Percentiles rank a stretch among this genome's conserved stretches.
Evolutionary conservation across 2,329 filamentous ascomycete genomes (phyloP).

Genomic region (Tolypocladium amazonense): DNA sequence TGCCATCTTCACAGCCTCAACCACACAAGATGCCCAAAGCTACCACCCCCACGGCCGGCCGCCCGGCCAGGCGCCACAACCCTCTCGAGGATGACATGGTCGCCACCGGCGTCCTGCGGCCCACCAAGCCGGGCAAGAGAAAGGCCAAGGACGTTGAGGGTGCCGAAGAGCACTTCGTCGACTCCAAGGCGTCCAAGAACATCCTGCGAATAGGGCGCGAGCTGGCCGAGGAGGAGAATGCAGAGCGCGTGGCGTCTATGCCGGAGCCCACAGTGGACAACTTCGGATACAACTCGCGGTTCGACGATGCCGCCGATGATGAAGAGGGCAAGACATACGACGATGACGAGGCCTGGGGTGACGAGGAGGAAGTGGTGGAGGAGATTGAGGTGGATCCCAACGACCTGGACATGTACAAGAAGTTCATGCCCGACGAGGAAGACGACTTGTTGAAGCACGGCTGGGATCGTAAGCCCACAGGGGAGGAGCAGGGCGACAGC

Average conservation of each 20-base stretch:
- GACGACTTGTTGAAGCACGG: constrained; percentile 62
- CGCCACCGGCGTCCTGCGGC: constrained; percentile 55
- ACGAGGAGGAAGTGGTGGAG: constrained; percentile 63
- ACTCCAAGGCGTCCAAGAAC: constrained; percentile 77
- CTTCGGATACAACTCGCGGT: constrained; percentile 75
- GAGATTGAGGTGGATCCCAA: constrained; percentile 77
- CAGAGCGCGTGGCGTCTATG: constrained; percentile 20
- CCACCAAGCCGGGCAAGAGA: constrained; percentile 60
- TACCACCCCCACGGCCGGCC: constrained; percentile 44
- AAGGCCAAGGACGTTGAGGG: constrained; percentile 53
- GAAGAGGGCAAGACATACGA: constrained; percentile 31
- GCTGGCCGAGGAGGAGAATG: constrained; percentile 67
- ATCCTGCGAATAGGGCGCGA: constrained; percentile 87
- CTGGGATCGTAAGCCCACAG: constrained; percentile 36
- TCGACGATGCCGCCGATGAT: constrained; percentile 44
- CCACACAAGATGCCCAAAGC: constrained; percentile 68
- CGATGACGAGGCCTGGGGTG: constrained; percentile 63
- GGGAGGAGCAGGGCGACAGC: constrained; percentile 37
- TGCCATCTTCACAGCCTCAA: neutral
- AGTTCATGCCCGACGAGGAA: constrained; percentile 68
- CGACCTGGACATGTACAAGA: constrained; percentile 84
- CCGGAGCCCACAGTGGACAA: constrained; percentile 32
- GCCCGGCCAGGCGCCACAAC: constrained; percentile 65
- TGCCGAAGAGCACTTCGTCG: constrained; percentile 63
- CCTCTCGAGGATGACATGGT: constrained; percentile 83